phyloP scores from a whole-genome alignment of 2,329 filamentous ascomycete genomes.

The Diaporthe aspalathi region DNA sequence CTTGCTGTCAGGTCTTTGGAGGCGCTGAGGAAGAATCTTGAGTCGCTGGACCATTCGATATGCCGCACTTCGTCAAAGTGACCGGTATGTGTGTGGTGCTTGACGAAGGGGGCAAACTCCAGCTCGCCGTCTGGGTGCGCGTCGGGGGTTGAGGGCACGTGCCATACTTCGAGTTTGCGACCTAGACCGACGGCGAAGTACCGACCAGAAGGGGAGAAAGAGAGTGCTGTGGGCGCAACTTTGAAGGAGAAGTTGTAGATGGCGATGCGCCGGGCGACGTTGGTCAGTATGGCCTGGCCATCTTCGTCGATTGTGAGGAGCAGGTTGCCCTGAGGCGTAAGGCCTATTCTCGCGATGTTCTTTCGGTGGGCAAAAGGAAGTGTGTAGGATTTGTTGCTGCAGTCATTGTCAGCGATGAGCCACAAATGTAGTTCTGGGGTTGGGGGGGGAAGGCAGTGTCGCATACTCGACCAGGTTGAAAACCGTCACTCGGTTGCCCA shows the following conservation, averaged over 20 bases:
- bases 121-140: constrained; percentile 82
- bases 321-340: constrained; percentile 91
- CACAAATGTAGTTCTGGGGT: no score
- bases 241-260: constrained; percentile 98
- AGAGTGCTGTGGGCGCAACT: constrained; percentile 81
- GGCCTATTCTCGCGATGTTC: constrained; percentile 88
- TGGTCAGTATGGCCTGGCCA: constrained; percentile 92
- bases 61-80: constrained; percentile 89
- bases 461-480: constrained; percentile 94
- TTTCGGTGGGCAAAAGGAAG: constrained; percentile 92
- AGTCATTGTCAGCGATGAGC: constrained; percentile 43
- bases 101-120: constrained; percentile 94
- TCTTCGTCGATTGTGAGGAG: constrained; percentile 94
- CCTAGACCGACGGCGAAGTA: constrained; percentile 92
- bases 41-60: constrained; percentile 96
- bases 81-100: constrained; percentile 85
- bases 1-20: constrained; percentile 92
- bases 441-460: background rate
- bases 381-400: constrained; percentile 86
- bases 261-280: constrained; percentile 84
- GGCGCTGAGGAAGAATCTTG: constrained; percentile 91
- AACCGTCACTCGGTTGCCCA: constrained; percentile 94
- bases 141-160: constrained; percentile 90
- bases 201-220: constrained; percentile 90
- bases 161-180: constrained; percentile 93